Base-by-base conservation (phyloP, 2,329 filamentous ascomycete species). In the Sporothrix protearum region DNA sequence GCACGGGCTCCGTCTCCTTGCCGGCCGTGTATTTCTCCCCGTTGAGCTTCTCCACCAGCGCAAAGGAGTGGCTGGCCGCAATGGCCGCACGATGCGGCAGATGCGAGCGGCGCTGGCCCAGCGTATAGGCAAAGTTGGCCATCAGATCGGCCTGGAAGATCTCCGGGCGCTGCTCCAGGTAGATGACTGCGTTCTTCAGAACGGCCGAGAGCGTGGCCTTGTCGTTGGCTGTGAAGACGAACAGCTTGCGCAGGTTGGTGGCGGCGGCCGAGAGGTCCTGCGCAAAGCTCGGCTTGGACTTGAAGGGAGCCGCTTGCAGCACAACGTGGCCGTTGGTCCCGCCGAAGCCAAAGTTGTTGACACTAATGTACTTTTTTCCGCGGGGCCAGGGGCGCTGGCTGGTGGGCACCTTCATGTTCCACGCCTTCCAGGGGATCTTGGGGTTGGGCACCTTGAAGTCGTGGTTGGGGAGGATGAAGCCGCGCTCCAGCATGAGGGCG, bases 311-410 rank as follows among this genome's bases (percentile, higher is more conserved):
- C 28, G 78, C 78, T 71, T 81, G 79, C 10, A 83, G 75, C 1
- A 85, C 79, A 0, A 79, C 78, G 74, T 85, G 83, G 3, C 81
- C 82, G 74, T 85, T 85, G 16, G 83, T 82, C 57, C 80, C 82
- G 25, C 82, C 83, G 33, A 82, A 84, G 0, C 84, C 84, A 66
- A 85, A 86, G 68, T 80, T 82, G 76, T 85, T 85, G 72, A 86
- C 79, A 73, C 83, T 85, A 72, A 85, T 81, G 74, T 82, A 84
- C 73, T 82, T 83, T 79, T 86, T 86, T 57, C 80, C 80, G 59
- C 78, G 80, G 0, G 83, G 84, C 82, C 83, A 86, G 0, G 83
- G 84, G 1, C 81, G 78, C 70, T 83, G 81, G 19, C 75, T 81
- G 30, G 79, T 76, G 0, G 84, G 83, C 0, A 86, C 80, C 75